phyloP scores from a whole-genome alignment of 108 stramenopile genomes.

The Fragilariopsis cylindrus region DNA sequence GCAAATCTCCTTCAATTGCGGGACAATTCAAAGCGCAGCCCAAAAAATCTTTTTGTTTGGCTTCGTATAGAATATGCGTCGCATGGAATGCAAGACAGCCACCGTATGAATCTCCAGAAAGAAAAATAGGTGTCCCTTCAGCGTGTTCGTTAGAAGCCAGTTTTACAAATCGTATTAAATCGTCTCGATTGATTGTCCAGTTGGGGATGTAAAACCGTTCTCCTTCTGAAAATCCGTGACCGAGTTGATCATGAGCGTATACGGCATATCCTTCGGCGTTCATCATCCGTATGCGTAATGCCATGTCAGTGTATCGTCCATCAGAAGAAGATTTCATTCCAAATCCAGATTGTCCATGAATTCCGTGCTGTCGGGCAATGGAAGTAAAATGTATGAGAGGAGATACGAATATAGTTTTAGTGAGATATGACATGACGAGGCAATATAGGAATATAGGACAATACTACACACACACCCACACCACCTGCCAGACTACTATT shows the following conservation, averaged over 20 bases:
- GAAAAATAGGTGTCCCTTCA: slow-evolving; percentile 29
- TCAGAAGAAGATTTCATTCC: slow-evolving; percentile 3
- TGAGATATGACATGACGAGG: too few species aligned
- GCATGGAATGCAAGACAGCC: slow-evolving; percentile 33
- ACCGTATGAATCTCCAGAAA: slow-evolving; percentile 47
- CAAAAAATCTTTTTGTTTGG: slow-evolving; percentile 16
- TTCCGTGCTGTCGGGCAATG: neutral
- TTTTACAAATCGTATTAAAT: slow-evolving; percentile 19
- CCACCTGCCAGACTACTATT: slow-evolving; percentile 35
- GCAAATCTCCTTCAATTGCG: slow-evolving; percentile 46
- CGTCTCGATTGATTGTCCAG: slow-evolving; percentile 39
- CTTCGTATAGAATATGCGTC: slow-evolving; percentile 10
- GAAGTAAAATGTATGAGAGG: too few species aligned
- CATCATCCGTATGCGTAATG: slow-evolving; percentile 2
- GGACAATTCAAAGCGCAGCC: slow-evolving; percentile 31
- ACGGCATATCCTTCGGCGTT: slow-evolving; percentile 11
- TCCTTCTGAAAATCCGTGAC: slow-evolving; percentile 51
- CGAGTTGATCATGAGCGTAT: slow-evolving; percentile 32
- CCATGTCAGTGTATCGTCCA: slow-evolving; percentile 8
- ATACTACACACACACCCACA: too few species aligned
- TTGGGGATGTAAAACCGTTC: slow-evolving; percentile 34
- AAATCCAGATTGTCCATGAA: slow-evolving; percentile 5
- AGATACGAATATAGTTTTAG: too few species aligned
- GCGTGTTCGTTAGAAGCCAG: slow-evolving; percentile 24
- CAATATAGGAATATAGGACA: too few species aligned